phyloP scores from a whole-genome alignment of 2,329 filamentous ascomycete species.

The Aspergillus aculeatinus region DNA sequence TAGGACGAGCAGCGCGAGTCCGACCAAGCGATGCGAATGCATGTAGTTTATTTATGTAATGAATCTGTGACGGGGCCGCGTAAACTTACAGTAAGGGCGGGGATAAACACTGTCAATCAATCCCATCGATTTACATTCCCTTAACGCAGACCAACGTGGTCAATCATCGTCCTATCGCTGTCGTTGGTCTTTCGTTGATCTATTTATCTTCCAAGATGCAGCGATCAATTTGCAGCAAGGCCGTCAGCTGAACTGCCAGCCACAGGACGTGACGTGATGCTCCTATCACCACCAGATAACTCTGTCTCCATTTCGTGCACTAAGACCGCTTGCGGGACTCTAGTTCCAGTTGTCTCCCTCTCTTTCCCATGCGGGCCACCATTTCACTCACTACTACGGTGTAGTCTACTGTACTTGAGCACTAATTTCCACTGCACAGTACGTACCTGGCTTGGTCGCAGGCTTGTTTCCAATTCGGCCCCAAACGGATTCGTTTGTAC shows the following conservation, averaged over 20 bases:
- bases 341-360: not conserved
- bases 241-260: not conserved
- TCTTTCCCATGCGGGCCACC: not conserved
- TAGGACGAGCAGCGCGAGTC: not conserved
- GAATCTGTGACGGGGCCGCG: not conserved
- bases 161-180: not conserved
- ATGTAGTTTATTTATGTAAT: not conserved
- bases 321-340: conserved; percentile 1
- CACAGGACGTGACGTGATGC: not conserved
- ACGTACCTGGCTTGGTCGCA: not conserved
- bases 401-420: too few species aligned
- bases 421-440: too few species aligned
- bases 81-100: not conserved
- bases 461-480: conserved; percentile 4
- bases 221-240: not conserved
- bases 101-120: not conserved
- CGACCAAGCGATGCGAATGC: too few species aligned
- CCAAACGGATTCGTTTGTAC: not conserved
- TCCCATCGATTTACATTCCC: not conserved
- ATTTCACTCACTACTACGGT: not conserved
- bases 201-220: not conserved
- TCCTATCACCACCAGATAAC: not conserved
- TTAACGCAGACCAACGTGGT: not conserved
- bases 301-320: not conserved
- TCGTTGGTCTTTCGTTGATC: not conserved